These are phyloP conservation scores for Euryodendron excelsum DNA, from an alignment of 148 eudicot genomes.

Conservation along the genomic window DNA sequence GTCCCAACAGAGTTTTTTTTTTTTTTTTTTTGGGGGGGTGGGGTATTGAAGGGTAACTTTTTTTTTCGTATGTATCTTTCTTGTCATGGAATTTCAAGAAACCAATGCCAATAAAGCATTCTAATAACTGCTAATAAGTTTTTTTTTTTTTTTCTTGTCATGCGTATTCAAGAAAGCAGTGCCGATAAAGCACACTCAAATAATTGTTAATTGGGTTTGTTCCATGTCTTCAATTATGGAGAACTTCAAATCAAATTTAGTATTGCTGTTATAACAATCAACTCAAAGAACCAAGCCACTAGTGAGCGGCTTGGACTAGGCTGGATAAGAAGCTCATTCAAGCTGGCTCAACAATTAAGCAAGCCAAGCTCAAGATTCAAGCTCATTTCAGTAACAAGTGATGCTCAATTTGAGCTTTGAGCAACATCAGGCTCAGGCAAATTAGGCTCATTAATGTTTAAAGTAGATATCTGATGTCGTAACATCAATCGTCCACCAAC, in stretches of 20 bases:
- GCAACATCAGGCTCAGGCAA: not conserved
- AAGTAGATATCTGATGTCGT: not conserved
- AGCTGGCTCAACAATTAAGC: not conserved
- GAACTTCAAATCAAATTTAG: not conserved
- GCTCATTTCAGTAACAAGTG: not conserved
- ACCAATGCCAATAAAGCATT: not conserved
- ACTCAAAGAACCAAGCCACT: not conserved
- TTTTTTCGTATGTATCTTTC: not conserved
- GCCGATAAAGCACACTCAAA: too few species aligned
- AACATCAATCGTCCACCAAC: not conserved
- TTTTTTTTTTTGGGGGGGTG: too few species aligned
- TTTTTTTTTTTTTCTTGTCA: too few species aligned
- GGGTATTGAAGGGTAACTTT: not conserved
- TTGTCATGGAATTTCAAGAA: not conserved
- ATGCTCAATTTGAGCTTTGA: too few species aligned
- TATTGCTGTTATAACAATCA: not conserved
- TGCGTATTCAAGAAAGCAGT: too few species aligned
- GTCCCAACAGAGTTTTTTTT: not conserved
- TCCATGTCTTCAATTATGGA: not conserved
- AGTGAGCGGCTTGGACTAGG: conserved; percentile 9
- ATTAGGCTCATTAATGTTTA: not conserved
- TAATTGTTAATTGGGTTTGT: not conserved
- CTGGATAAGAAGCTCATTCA: not conserved
- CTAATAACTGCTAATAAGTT: not conserved
- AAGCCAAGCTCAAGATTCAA: not conserved